Evolutionary conservation across 2,329 filamentous ascomycete species (phyloP).

Genomic region (Daldinia sp.): DNA sequence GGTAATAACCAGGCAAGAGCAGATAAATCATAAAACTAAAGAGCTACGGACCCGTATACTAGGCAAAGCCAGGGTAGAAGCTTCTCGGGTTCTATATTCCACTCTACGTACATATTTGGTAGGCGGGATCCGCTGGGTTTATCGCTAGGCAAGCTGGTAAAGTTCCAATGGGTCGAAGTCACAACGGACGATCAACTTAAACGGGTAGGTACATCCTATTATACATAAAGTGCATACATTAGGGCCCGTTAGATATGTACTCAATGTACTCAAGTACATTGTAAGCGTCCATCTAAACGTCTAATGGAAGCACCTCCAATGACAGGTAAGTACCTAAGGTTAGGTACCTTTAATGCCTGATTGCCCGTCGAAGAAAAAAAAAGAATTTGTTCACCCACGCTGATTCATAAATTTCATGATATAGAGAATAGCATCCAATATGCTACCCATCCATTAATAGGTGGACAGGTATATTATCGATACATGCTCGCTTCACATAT

Average conservation of each 20-base stretch:
- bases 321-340: too few species aligned
- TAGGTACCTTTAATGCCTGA: too few species aligned
- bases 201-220: conserved; percentile 30
- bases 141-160: not conserved
- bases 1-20: not conserved
- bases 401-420: not conserved
- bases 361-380: too few species aligned
- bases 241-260: not conserved
- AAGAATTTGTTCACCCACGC: not conserved
- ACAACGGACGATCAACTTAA: conserved; percentile 10
- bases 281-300: too few species aligned
- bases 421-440: not conserved
- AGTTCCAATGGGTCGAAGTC: not conserved
- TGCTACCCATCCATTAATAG: too few species aligned
- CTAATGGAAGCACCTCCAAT: too few species aligned
- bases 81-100: conserved; percentile 16
- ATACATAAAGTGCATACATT: not conserved
- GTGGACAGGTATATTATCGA: too few species aligned
- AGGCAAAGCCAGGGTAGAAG: not conserved
- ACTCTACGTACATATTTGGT: not conserved
- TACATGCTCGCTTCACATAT: not conserved
- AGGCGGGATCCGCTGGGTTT: conserved; percentile 11
- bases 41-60: too few species aligned
- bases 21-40: too few species aligned
- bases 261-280: too few species aligned